Percentiles rank a stretch among this genome's conserved stretches.
Evolutionary conservation across 148 eudicot genomes (phyloP).

Genomic region (Agrostemma githago): DNA sequence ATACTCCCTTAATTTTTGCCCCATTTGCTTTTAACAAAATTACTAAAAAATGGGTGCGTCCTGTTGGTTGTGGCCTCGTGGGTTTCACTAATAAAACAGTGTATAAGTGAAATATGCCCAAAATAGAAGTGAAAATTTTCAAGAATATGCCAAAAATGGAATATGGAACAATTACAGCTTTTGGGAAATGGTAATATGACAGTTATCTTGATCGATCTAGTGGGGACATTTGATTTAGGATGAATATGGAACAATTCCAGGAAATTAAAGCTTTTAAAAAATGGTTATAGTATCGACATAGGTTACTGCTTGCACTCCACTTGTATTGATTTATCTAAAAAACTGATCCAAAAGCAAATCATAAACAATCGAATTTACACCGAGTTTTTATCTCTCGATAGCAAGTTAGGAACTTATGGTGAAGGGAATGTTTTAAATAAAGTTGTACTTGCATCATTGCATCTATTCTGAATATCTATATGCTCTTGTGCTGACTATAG

Average conservation of each 20-base stretch:
- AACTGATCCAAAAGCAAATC: background rate
- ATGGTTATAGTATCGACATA: background rate
- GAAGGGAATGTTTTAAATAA: background rate
- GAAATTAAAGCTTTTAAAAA: too few species aligned
- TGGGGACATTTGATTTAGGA: background rate
- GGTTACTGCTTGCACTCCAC: background rate
- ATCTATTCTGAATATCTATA: constrained; percentile 1
- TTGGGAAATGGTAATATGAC: too few species aligned
- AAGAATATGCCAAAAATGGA: too few species aligned
- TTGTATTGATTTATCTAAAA: background rate
- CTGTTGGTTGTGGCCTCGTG: too few species aligned
- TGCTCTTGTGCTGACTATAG: background rate
- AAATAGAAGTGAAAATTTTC: too few species aligned
- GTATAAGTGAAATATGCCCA: too few species aligned
- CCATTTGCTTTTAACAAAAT: background rate
- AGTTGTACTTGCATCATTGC: background rate
- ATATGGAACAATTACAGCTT: too few species aligned
- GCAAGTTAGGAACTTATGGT: background rate
- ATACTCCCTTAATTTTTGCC: background rate
- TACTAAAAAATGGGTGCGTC: background rate
- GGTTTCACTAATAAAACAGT: background rate
- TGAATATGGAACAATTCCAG: background rate
- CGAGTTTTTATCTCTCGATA: background rate
- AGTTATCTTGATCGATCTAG: too few species aligned
- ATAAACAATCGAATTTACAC: background rate